Conservation (phyloP, 805 yeast genomes). For the Wickerhamomyces chambardii region DNA sequence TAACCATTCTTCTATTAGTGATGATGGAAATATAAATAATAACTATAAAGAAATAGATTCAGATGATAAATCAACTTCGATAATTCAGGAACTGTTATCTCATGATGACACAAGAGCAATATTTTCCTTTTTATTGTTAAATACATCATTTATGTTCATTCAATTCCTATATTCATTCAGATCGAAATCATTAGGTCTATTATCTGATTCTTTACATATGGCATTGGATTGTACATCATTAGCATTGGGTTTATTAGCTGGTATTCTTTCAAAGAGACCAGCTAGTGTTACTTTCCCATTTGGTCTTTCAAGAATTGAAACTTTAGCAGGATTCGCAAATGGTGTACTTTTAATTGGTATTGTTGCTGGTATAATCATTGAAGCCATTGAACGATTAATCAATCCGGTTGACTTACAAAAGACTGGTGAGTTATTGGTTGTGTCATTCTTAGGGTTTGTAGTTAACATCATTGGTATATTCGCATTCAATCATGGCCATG, state of each 20-base stretch:
- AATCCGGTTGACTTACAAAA: slow-evolving; percentile 72
- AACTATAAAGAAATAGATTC: neutral
- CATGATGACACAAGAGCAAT: slow-evolving; percentile 79
- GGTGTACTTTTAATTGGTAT: slow-evolving; percentile 85
- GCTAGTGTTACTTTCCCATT: slow-evolving; percentile 73
- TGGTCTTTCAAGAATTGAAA: slow-evolving; percentile 79
- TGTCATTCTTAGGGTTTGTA: slow-evolving; percentile 72
- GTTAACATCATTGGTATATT: slow-evolving; percentile 91
- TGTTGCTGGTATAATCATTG: slow-evolving; percentile 79
- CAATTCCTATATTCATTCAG: slow-evolving; percentile 88
- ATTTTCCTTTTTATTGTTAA: slow-evolving; percentile 76
- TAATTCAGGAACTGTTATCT: slow-evolving; percentile 12
- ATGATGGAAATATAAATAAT: slow-evolving; percentile 8
- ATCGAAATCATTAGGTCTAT: slow-evolving; percentile 82
- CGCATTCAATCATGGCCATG: slow-evolving; percentile 86
- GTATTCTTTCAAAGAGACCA: slow-evolving; percentile 50
- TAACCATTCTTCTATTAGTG: too few species aligned
- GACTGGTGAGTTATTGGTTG: slow-evolving; percentile 79
- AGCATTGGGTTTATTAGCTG: slow-evolving; percentile 83
- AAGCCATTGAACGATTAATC: slow-evolving; percentile 74
- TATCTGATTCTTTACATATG: slow-evolving; percentile 96
- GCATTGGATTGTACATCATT: slow-evolving; percentile 89
- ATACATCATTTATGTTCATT: slow-evolving; percentile 89
- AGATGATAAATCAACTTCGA: neutral
- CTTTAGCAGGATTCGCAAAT: slow-evolving; percentile 91